A percentile compares a stretch with the other conserved stretches of the same genome.
phyloP scores from a whole-genome alignment of 1,284 basidiomycete genomes.

The Sporisorium graminicola region DNA sequence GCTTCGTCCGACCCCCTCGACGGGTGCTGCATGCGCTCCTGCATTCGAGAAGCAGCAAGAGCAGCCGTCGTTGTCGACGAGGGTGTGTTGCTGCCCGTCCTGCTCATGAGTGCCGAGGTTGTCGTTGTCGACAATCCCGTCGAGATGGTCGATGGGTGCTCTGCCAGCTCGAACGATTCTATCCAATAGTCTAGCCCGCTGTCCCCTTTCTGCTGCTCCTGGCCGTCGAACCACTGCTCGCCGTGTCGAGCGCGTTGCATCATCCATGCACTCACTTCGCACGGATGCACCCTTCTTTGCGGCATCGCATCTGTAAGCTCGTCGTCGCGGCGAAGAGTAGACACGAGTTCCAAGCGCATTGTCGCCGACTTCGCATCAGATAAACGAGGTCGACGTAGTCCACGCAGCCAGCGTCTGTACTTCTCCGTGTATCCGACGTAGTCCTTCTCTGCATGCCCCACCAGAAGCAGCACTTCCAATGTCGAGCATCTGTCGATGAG shows the following conservation, averaged over 20 bases:
- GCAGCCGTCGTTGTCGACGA: not conserved
- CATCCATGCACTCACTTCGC: conserved; percentile 43
- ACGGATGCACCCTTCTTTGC: conserved; percentile 32
- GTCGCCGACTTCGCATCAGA: not conserved
- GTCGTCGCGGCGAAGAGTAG: conserved; percentile 7
- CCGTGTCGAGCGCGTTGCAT: conserved; percentile 27
- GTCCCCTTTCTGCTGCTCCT: not conserved
- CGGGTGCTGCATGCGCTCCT: not conserved
- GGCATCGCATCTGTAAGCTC: not conserved
- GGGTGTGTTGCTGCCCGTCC: conserved; percentile 18
- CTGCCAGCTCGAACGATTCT: conserved; percentile 16
- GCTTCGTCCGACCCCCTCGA: conserved; percentile 8
- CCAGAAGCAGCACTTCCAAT: conserved; percentile 26
- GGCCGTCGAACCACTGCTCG: conserved; percentile 21
- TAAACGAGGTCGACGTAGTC: conserved; percentile 4
- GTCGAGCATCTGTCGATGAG: conserved; percentile 17
- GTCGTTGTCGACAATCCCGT: not conserved
- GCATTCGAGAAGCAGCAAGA: not conserved
- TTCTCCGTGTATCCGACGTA: conserved; percentile 30
- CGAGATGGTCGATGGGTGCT: conserved; percentile 2
- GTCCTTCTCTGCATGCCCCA: conserved; percentile 33
- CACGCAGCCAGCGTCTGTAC: conserved; percentile 15
- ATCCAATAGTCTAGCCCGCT: conserved; percentile 15
- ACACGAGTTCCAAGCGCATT: conserved; percentile 13
- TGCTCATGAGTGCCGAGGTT: conserved; percentile 24